phyloP scores from a whole-genome alignment of 2,329 filamentous ascomycete genomes.

The Alternaria ethzedia region DNA sequence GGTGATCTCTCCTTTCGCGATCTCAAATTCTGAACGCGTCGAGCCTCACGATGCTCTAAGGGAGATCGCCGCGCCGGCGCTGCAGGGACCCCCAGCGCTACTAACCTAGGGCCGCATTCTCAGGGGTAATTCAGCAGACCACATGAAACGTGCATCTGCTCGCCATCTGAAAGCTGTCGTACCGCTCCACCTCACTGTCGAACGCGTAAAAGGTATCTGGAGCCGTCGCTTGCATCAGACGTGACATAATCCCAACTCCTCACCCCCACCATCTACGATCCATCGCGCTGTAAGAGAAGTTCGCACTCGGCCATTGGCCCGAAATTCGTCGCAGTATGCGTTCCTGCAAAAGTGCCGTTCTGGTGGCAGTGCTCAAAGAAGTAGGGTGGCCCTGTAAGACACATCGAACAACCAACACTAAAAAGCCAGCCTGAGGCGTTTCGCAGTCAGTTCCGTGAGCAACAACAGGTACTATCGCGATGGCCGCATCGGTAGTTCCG shows the following conservation, averaged over 20 bases:
- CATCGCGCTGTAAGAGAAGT: conserved; percentile 24
- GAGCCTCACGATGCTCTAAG: conserved; percentile 23
- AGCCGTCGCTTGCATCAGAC: conserved; percentile 23
- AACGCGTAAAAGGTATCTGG: conserved; percentile 29
- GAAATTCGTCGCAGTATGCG: conserved; percentile 33
- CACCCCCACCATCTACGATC: conserved; percentile 16
- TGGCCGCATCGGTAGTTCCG: background rate
- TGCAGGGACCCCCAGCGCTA: conserved; percentile 28
- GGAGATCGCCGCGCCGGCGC: conserved; percentile 39
- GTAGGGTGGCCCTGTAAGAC: conserved; percentile 2
- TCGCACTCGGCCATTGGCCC: conserved; percentile 26
- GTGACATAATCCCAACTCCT: conserved; percentile 13
- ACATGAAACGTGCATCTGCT: conserved; percentile 40
- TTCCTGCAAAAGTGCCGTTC: conserved; percentile 10
- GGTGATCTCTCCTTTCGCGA: background rate
- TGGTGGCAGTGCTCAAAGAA: conserved; percentile 5
- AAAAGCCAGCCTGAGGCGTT: conserved; percentile 2
- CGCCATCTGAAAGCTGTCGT: conserved; percentile 13
- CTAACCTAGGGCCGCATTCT: conserved; percentile 17
- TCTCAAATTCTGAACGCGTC: conserved; percentile 5
- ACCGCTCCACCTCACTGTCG: conserved; percentile 5
- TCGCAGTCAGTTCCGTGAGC: background rate
- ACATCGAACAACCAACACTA: background rate
- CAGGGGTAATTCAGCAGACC: conserved; percentile 27
- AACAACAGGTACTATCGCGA: conserved; percentile 1